Evolutionary conservation across 2,329 filamentous ascomycete genomes (phyloP).

Genomic region (Chaetomiaceae sp.): DNA sequence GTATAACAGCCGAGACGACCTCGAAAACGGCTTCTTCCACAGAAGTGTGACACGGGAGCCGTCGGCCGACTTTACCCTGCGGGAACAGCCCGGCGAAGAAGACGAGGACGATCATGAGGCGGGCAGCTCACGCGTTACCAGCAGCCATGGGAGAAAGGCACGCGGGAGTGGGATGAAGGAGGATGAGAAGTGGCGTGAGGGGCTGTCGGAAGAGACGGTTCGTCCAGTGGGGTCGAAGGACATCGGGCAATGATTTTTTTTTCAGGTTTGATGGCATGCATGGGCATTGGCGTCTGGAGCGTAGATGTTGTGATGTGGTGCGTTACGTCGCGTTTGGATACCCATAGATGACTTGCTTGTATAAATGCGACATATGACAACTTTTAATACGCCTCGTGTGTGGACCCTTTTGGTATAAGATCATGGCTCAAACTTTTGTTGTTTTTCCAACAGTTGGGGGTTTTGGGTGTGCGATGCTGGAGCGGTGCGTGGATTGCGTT

Average conservation of each 20-base stretch:
- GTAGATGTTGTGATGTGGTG: too few relatives aligned
- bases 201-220: background rate
- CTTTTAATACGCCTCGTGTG: too few relatives aligned
- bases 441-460: too few relatives aligned
- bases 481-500: too few relatives aligned
- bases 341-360: too few relatives aligned
- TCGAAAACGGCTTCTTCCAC: background rate
- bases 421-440: too few relatives aligned
- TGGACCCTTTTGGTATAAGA: too few relatives aligned
- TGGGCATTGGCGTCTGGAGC: background rate
- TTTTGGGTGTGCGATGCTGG: too few relatives aligned
- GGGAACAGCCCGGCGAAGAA: conserved; percentile 4
- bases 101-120: background rate
- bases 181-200: background rate
- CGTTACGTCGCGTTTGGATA: conserved; percentile 5
- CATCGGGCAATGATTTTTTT: conserved; percentile 1
- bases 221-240: background rate
- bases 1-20: conserved; percentile 8
- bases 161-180: background rate
- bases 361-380: too few relatives aligned
- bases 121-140: background rate
- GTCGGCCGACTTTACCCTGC: conserved; percentile 5
- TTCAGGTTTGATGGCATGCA: background rate
- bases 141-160: background rate
- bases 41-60: background rate